Evolutionary conservation across 495 filamentous ascomycete genomes (phyloP).

Genomic region (Haplographium delicatum): DNA sequence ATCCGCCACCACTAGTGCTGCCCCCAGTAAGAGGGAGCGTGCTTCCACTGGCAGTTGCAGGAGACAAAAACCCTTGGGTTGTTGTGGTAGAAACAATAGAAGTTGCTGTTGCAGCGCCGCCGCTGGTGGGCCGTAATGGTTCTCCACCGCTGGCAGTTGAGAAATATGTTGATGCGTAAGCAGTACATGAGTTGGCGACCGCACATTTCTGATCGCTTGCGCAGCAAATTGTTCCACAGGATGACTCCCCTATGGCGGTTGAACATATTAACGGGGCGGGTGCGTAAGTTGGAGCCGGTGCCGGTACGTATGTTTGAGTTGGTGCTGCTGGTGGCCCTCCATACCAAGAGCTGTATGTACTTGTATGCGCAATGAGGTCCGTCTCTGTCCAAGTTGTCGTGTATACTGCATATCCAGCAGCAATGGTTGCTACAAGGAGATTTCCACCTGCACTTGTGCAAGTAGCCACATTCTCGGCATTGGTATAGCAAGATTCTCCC

Average conservation of each 20-base stretch:
- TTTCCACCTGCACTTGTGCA: conserved; percentile 13
- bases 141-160: conserved; percentile 38
- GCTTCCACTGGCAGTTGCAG: conserved; percentile 16
- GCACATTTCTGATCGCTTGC: conserved; percentile 64
- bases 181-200: conserved; percentile 41
- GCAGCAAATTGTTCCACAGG: conserved; percentile 75
- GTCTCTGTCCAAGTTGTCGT: conserved; percentile 70
- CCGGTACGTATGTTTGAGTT: conserved; percentile 35
- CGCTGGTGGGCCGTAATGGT: conserved; percentile 63
- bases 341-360: conserved; percentile 57
- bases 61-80: conserved; percentile 17
- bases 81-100: conserved; percentile 29
- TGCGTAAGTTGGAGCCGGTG: conserved; percentile 36
- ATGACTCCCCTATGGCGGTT: conserved; percentile 49
- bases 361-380: conserved; percentile 58
- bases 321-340: conserved; percentile 38
- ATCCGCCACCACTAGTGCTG: conserved; percentile 40
- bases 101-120: conserved; percentile 34
- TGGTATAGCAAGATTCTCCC: conserved; percentile 58
- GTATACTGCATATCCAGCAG: conserved; percentile 51
- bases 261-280: no score
- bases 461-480: conserved; percentile 35
- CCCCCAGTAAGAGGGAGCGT: conserved; percentile 23
- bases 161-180: conserved; percentile 30
- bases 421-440: background rate